phyloP scores from a whole-genome alignment of 176 grass and related monocot species.

The Lolium perenne region DNA sequence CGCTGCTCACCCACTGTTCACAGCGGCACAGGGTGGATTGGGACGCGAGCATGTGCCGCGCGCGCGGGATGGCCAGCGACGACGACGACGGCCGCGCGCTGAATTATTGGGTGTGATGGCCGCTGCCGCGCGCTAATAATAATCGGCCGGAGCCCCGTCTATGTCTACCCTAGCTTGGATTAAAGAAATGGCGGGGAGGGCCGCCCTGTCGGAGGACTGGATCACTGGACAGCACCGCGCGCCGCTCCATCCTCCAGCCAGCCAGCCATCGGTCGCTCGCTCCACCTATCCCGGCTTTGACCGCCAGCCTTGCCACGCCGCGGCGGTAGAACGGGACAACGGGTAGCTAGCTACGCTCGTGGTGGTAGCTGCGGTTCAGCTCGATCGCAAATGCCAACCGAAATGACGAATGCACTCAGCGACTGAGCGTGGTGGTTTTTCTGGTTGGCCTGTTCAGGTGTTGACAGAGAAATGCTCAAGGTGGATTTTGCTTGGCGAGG shows the following conservation, averaged over 20 bases:
- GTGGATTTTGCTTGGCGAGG: background rate
- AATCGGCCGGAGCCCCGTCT: background rate
- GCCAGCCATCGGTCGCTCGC: background rate
- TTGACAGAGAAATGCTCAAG: background rate
- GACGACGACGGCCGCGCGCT: background rate
- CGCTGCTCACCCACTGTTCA: background rate
- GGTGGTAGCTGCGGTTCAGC: background rate
- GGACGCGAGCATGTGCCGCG: constrained; percentile 16
- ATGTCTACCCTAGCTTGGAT: background rate
- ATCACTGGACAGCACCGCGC: background rate
- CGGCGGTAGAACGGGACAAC: background rate
- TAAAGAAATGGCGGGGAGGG: constrained; percentile 27
- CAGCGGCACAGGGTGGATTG: background rate
- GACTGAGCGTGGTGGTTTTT: background rate
- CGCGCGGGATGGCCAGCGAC: constrained; percentile 1
- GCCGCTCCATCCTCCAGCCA: background rate
- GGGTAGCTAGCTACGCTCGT: constrained; percentile 3
- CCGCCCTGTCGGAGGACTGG: constrained; percentile 3
- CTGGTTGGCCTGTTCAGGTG: too few species aligned
- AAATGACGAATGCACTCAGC: too few species aligned
- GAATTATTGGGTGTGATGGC: background rate
- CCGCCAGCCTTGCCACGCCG: constrained; percentile 29
- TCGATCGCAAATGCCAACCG: background rate
- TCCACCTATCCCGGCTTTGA: constrained; percentile 26
- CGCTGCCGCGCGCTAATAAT: background rate